Base-by-base conservation (phyloP, 352 stramenopile genomes). In the Phytophthora nicotianae region DNA sequence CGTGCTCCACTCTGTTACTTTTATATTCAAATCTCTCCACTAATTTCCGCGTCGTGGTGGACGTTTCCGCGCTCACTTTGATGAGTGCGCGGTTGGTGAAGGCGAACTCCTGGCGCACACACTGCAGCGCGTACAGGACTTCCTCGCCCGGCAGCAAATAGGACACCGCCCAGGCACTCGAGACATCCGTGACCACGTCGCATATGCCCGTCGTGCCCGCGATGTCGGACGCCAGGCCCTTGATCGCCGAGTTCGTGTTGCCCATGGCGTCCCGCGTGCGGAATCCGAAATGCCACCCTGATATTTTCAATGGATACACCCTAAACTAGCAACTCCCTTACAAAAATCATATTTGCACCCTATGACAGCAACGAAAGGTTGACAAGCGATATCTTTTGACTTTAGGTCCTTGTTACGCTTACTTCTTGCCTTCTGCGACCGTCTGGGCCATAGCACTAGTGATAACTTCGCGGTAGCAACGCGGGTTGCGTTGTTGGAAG, bases 81-180 rank as follows among this genome's bases (percentile, higher is more conserved):
- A 88, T 40, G 40, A 88, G 47, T 40, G 78, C 78, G 45, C 81
- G 71, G 56, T 83, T 77, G 11, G 79, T 86, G 56, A 88, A 88
- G 20, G 72, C 57, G 42, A 73, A 84, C 62, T 88, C 79, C 38
- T 86, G 71, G n/a, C 83, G 78, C 21, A 50, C 50, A 19, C 74
- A 88, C 64, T 77, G 68, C 35, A 86, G 72, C 35, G 69, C 65
- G 59, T 80, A 88, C 47, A 86, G 43, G 8, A 86, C 62, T 7
- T 49, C 43, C 56, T 88, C 79, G 10, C 43, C 54, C 5, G 72
- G 72, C 23, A 83, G 63, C 41, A 83, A 19, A 48, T 77, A 88
- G 5, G 64, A 45, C 14, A 38, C 37, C 21, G 58, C 71, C 35
- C 60, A 58, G 24, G 70, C 53, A 37, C 51, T 62, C n/a, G 61